Evolutionary conservation across 2,329 filamentous ascomycete species (phyloP), one percentile per base, ranked within the genome.

Genomic region (Trichoderma lentiforme): DNA sequence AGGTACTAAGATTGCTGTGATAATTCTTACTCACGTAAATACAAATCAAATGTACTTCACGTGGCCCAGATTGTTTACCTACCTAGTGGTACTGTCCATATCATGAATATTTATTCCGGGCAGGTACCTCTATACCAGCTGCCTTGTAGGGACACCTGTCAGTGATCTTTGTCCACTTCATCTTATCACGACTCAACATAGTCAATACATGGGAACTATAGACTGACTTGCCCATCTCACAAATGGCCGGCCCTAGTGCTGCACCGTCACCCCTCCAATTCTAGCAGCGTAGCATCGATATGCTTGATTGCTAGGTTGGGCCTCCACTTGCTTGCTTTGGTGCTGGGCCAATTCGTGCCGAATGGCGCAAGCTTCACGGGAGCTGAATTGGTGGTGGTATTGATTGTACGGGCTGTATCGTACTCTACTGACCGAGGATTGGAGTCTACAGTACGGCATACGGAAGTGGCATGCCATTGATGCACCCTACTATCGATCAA

Each of bases 171-270:
- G 47, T 24, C 47, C 21, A 24, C 47, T 12, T 21, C 47, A 24
- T 24, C 47, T 24, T 53, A 53, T 53, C 47, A 21, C 43, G 43
- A 47, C 43, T 47, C 43, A 21, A 47, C 18, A 47, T 36, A 47
- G 18, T 47, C n/a, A 47, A 47, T 47, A 21, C 18, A n/a, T 47
- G 3, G 34, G 34, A 36, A 36, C 34, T 36, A 36, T 36, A 36
- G 34, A 36, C 34, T 36, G 34, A n/a, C 12, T 21, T 18, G n/a
- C 18, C 28, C 30, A 57, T 57, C 53, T 57, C 53, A 28, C 53
- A 63, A 66, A 66, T n/a, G 63, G 65, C 65, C 36, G 65, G 14
- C 65, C 32, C 36, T 61, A 69, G 65, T 57, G 65, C 53, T 69
- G 56, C 65, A 69, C 65, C 30, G 34, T 57, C 56, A 60, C 56